Base-by-base conservation (phyloP, 2,329 filamentous ascomycete genomes). In the Penicillium sp. region DNA sequence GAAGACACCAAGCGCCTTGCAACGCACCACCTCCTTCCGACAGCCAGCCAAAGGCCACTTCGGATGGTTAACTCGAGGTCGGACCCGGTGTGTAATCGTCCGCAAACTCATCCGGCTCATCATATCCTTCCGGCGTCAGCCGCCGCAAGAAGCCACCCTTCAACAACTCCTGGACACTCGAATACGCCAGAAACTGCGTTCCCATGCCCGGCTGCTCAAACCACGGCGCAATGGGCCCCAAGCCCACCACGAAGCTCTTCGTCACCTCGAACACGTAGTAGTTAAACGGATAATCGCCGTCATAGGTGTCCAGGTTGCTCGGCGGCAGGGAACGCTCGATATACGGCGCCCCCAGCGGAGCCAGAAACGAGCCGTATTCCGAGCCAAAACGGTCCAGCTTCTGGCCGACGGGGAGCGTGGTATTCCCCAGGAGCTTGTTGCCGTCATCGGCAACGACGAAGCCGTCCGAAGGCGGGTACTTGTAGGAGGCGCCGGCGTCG, bases 171-270 rank as follows among this genome's bases (percentile, higher is more conserved):
- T 51, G 33, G 2, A 72, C 59, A 28, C 48, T 62, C 3, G 39
- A 42, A 7, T 48, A 58, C 4, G 50, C 43, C 29, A 56, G 42
- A 33, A 59, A 65, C 34, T 69, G 62, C 29, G 70, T 53, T 23
- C 73, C 73, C 25, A 73, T 61, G 0, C 74, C 74, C 0, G 71
- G 71, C 58, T 77, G 73, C 7, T 71, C 71, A 42, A 76, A 77
- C 71, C 69, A 76, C 7, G 69, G 63, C 2, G 69, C 66, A 44
- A 76, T 73, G 0, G 73, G 72, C 0, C 74, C 75, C 7, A 68
- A 56, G 0, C 63, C 39, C 0, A 74, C 71, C 3, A 53, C 51
- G 3, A 77, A 61, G 1, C 60, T 48, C 46, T 61, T 63, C 4
- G 57, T 48, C 3, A 77, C 73, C 14, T 64, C 51, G 53, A 76